phyloP scores from a whole-genome alignment of 1,284 basidiomycete genomes.

The Pholiota adiposa region DNA sequence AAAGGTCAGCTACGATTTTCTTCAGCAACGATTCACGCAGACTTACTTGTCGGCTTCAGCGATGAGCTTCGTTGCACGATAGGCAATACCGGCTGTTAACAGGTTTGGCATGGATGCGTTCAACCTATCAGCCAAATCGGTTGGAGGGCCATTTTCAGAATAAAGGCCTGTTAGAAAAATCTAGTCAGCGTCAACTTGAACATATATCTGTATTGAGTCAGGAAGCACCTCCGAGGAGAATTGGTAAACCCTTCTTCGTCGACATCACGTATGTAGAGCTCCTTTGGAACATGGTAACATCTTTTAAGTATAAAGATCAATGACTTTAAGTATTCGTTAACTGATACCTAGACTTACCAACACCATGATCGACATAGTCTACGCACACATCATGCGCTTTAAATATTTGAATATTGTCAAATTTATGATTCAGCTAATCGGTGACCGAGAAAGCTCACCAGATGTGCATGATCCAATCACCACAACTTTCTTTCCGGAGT shows the following conservation, averaged over 20 bases:
- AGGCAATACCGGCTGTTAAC: conserved; percentile 40
- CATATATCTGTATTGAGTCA: too few species aligned
- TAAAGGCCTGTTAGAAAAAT: conserved; percentile 50
- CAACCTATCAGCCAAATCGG: conserved; percentile 52
- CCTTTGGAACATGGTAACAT: conserved; percentile 48
- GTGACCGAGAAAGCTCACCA: conserved; percentile 35
- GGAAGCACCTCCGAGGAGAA: conserved; percentile 30
- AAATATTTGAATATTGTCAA: background rate
- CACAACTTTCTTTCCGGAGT: conserved; percentile 62
- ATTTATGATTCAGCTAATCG: background rate
- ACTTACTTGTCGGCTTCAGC: conserved; percentile 53
- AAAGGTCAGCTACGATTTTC: background rate
- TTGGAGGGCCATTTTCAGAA: conserved; percentile 46
- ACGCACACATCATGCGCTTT: conserved; percentile 38
- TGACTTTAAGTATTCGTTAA: too few species aligned
- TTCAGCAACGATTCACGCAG: background rate
- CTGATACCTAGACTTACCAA: conserved; percentile 23
- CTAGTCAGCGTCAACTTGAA: too few species aligned
- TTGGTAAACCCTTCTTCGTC: conserved; percentile 31
- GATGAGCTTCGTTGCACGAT: conserved; percentile 48
- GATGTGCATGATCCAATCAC: conserved; percentile 70
- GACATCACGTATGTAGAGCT: conserved; percentile 44
- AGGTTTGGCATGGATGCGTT: conserved; percentile 46
- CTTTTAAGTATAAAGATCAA: conserved; percentile 20
- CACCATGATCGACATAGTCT: conserved; percentile 33